Percentiles rank a stretch among this genome's conserved stretches.
These are phyloP conservation scores for Conringia planisiliqua DNA, from an alignment of 345 rosid species.

Conservation along the genomic window DNA sequence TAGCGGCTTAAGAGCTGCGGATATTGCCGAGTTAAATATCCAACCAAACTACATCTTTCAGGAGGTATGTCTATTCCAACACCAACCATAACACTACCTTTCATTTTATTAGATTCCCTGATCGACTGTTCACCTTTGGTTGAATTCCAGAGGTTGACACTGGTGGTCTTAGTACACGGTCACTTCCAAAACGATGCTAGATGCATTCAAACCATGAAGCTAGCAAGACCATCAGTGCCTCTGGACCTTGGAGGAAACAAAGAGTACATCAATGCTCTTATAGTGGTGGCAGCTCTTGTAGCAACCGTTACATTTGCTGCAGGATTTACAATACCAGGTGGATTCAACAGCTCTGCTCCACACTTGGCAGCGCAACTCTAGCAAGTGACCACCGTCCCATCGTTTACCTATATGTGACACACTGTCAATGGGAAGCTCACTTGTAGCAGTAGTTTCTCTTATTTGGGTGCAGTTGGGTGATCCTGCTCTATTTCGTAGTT, in stretches of 20 bases:
- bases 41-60: too few relatives aligned
- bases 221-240: background rate
- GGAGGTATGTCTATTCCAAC: too few relatives aligned
- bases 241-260: background rate
- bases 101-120: too few relatives aligned
- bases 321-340: slow-evolving; percentile 5
- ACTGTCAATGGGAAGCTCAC: background rate
- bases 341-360: slow-evolving; percentile 1
- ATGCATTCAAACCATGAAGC: background rate
- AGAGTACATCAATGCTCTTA: background rate
- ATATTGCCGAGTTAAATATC: too few relatives aligned
- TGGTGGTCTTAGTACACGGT: too few relatives aligned
- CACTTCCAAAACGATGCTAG: too few relatives aligned
- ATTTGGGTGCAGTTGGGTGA: slow-evolving; percentile 8
- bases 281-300: background rate
- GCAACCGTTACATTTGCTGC: slow-evolving; percentile 2
- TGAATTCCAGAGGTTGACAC: too few relatives aligned
- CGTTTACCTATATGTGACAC: background rate
- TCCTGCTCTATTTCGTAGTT: background rate
- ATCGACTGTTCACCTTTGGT: too few relatives aligned
- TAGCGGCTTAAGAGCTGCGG: too few relatives aligned
- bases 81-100: too few relatives aligned
- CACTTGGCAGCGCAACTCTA: background rate
- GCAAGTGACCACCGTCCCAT: background rate
- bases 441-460: background rate